phyloP scores from a whole-genome alignment of 2,329 filamentous ascomycete species.

The Passalora sequoiae region DNA sequence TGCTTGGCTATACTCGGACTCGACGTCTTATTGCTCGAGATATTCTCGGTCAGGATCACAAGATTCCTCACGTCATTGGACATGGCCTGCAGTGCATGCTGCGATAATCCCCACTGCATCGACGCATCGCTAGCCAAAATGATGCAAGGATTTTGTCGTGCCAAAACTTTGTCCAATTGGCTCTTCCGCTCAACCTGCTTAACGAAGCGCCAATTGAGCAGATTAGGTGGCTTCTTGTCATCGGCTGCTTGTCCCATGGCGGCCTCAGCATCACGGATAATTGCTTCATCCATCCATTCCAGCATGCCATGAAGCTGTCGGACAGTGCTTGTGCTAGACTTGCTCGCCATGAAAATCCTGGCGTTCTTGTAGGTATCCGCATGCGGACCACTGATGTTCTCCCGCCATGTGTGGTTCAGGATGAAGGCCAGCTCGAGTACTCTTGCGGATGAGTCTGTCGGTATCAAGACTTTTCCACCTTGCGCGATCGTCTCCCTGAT shows the following conservation, averaged over 20 bases:
- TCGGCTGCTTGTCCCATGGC: slow-evolving; percentile 40
- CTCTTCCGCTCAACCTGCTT: slow-evolving; percentile 76
- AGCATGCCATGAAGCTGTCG: slow-evolving; percentile 90
- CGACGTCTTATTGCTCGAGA: slow-evolving; percentile 39
- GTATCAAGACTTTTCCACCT: slow-evolving; percentile 87
- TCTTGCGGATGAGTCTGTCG: slow-evolving; percentile 90
- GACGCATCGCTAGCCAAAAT: slow-evolving; percentile 88
- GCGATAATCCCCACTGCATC: slow-evolving; percentile 92
- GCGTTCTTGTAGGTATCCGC: slow-evolving; percentile 48
- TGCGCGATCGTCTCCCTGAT: slow-evolving; percentile 71
- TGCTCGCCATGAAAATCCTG: slow-evolving; percentile 74
- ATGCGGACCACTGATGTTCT: slow-evolving; percentile 33
- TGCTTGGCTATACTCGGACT: slow-evolving; percentile 61
- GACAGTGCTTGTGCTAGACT: slow-evolving; percentile 82
- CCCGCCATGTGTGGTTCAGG: slow-evolving; percentile 85
- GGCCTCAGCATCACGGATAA: slow-evolving; percentile 66
- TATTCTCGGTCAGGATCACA: slow-evolving; percentile 77
- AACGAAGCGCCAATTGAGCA: slow-evolving; percentile 85
- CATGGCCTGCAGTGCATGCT: slow-evolving; percentile 67
- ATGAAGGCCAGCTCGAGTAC: slow-evolving; percentile 89
- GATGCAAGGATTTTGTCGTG: slow-evolving; percentile 57
- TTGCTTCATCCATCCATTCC: slow-evolving; percentile 98
- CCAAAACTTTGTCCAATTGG: slow-evolving; percentile 67
- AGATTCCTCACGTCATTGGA: slow-evolving; percentile 75
- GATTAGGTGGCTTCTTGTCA: slow-evolving; percentile 55